A percentile compares a stretch with the other conserved stretches of the same genome.
Conservation (phyloP, 441 rosid species). For the Syzygium syzygioides region DNA sequence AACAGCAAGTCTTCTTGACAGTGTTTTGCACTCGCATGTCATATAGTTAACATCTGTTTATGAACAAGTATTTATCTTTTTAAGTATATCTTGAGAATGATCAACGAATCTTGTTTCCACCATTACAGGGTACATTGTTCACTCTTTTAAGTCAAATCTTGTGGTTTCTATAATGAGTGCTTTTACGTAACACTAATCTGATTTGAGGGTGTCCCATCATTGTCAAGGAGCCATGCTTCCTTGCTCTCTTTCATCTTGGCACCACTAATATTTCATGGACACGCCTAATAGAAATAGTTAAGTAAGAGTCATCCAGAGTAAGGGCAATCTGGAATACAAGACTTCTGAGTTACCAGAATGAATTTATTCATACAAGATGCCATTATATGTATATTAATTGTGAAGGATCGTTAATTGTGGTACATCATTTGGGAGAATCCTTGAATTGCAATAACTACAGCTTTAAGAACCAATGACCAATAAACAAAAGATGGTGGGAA, state of each 20-base stretch:
- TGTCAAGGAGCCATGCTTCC: not conserved
- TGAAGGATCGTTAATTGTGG: not conserved
- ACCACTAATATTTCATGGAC: not conserved
- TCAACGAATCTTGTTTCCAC: not conserved
- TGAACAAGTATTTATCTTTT: not conserved
- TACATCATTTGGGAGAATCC: not conserved
- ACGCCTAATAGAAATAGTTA: not conserved
- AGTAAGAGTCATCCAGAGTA: not conserved
- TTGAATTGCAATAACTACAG: not conserved
- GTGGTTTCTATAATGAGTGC: not conserved
- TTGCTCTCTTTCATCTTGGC: not conserved
- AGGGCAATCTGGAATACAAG: not conserved
- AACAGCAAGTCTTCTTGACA: not conserved
- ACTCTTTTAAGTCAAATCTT: not conserved
- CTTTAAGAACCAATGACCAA: not conserved
- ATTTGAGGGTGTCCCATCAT: not conserved
- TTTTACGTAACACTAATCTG: not conserved
- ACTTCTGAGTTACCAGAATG: not conserved
- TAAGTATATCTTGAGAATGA: not conserved
- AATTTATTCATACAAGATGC: not conserved
- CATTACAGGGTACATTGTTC: not conserved
- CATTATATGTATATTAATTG: not conserved
- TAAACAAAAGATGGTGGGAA: not conserved
- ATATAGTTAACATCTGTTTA: not conserved
- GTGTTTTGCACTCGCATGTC: not conserved